A percentile compares a stretch with the other conserved stretches of the same genome.
phyloP scores from a whole-genome alignment of 768 basidiomycete species.

The Gloeophyllum trabeum region DNA sequence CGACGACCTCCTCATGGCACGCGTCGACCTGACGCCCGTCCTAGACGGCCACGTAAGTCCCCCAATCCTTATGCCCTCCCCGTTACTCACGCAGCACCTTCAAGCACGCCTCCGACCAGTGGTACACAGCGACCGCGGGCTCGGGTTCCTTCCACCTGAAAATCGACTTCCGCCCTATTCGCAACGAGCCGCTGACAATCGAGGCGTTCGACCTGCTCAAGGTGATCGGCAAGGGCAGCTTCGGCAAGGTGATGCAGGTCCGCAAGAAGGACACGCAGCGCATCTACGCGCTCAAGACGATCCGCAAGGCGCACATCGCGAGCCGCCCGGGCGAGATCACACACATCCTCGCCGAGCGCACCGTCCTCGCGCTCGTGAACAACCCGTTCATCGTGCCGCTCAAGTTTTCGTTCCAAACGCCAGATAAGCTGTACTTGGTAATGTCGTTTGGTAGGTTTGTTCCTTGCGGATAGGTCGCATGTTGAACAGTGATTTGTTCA shows the following conservation, averaged over 20 bases:
- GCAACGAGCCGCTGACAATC: conserved; percentile 81
- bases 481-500: conserved; percentile 16
- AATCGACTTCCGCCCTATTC: conserved; percentile 84
- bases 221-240: conserved; percentile 95
- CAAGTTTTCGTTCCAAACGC: conserved; percentile 98
- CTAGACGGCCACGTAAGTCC: conserved; percentile 63
- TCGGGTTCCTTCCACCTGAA: conserved; percentile 92
- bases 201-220: conserved; percentile 95
- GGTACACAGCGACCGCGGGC: conserved; percentile 77
- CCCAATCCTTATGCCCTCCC: conserved; percentile 2
- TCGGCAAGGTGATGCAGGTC: conserved; percentile 99
- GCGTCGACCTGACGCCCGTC: conserved; percentile 79
- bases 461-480: not conserved
- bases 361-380: conserved; percentile 93
- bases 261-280: conserved; percentile 97
- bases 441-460: conserved; percentile 78
- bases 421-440: conserved; percentile 93
- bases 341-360: conserved; percentile 94
- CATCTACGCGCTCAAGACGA: conserved; percentile 97
- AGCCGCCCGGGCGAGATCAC: conserved; percentile 95
- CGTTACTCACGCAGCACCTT: conserved; percentile 1
- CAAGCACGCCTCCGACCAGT: conserved; percentile 84
- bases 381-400: conserved; percentile 98
- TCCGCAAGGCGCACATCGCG: conserved; percentile 96
- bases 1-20: conserved; percentile 90